Base-by-base conservation (phyloP, 1,284 basidiomycete species). In the Sparassis latifolia region DNA sequence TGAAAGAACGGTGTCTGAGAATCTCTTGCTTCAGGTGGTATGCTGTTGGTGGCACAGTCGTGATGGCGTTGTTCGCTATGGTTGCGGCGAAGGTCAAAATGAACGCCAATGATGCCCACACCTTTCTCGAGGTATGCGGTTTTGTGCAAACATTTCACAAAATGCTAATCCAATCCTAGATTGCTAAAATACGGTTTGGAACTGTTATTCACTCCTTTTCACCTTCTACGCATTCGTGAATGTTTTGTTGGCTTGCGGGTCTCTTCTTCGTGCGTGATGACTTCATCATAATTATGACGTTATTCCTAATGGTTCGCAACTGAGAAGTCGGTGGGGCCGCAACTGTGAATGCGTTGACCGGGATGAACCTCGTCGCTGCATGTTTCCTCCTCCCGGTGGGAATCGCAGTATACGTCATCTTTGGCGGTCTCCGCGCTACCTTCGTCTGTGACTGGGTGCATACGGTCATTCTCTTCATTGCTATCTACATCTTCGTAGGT, bases 361-460 rank as follows among this genome's bases (percentile, higher is more conserved):
- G 88, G 0, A 90, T 92, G 84, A 80, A 75, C 62, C 87, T 84
- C n/a, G 75, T 87, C 51, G 89, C 89, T 2, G 86, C 87, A 1
- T 87, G 84, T 62, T 91, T 92, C 72, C 72, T 92, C 29, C 82
- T 89, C 10, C 85, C 84, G 1, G 62, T 75, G 10, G 71, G 73
- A 4, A 72, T 77, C 50, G 69, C 69, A 4, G 62, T 71, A 35
- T 74, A 74, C 48, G 74, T 75, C 41, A 67, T 76, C 33, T 67
- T 76, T 56, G 78, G 77, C 5, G 78, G 78, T 10, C 68, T 82
- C 9, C 71, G 78, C 2, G 74, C 76, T 2, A 79, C 78, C 0
- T 77, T 82, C 49, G 66, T 81, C 6, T 78, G 75, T 51, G 78
- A 80, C 59, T 78, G 71, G 67, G 71, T 67, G 30, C 77, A 79